A percentile compares a stretch with the other conserved stretches of the same genome.
These are phyloP conservation scores for Alnus glutinosa DNA, from an alignment of 306 rosid genomes.

Conservation along the genomic window DNA sequence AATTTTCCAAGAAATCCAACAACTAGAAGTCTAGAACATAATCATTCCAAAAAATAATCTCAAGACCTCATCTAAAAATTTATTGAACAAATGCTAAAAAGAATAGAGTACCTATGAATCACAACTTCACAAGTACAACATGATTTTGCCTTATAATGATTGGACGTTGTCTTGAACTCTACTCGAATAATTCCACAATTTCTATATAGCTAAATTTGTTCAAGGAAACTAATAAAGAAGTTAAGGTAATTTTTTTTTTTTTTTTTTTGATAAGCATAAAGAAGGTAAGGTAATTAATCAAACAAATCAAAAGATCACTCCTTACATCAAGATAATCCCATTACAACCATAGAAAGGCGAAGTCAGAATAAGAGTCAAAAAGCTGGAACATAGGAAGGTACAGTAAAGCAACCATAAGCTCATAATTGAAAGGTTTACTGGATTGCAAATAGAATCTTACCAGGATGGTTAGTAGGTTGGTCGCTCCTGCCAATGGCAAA, in stretches of 20 bases:
- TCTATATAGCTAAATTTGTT: not conserved
- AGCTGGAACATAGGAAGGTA: not conserved
- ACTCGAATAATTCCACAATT: not conserved
- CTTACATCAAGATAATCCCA: not conserved
- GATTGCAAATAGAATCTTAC: slow-evolving; percentile 37
- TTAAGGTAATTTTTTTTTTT: not conserved
- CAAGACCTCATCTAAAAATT: too few species aligned
- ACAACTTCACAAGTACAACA: not conserved
- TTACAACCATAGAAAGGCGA: not conserved
- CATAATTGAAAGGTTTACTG: not conserved
- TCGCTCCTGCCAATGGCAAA: slow-evolving; percentile 65
- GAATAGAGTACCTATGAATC: not conserved
- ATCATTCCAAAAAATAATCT: too few species aligned
- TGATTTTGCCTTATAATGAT: too few species aligned
- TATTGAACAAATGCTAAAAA: too few species aligned
- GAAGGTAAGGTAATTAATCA: not conserved
- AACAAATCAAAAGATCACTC: not conserved
- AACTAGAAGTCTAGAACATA: not conserved
- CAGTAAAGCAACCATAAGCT: not conserved
- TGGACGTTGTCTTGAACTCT: not conserved
- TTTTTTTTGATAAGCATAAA: not conserved
- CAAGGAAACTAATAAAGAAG: not conserved
- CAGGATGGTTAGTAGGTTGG: slow-evolving; percentile 33
- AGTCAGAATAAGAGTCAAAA: not conserved
- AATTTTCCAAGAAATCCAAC: not conserved